These are phyloP conservation scores for Aspergillus pseudoglaucus DNA, from an alignment of 2,329 filamentous ascomycete genomes.

Conservation along the genomic window DNA sequence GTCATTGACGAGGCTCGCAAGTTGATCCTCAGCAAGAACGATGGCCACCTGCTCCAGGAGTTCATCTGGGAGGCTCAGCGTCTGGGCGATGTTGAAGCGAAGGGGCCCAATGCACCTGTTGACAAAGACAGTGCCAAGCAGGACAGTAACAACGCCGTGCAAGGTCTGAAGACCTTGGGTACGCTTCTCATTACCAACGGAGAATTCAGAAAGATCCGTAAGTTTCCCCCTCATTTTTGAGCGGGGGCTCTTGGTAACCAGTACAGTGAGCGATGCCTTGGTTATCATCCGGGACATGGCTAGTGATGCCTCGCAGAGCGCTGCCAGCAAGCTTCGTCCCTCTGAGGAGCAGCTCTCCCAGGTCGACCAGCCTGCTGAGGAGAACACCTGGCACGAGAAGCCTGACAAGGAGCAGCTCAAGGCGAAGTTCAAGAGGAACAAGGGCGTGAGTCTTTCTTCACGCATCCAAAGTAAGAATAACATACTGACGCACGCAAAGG, in stretches of 20 bases:
- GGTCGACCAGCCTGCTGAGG: slow-evolving; percentile 76
- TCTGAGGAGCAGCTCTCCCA: slow-evolving; percentile 67
- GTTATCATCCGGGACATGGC: slow-evolving; percentile 83
- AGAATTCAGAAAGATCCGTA: slow-evolving; percentile 85
- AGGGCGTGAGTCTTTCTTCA: slow-evolving; percentile 27
- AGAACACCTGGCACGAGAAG: slow-evolving; percentile 89
- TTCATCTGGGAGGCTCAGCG: slow-evolving; percentile 92
- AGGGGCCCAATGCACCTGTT: slow-evolving; percentile 59
- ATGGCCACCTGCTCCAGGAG: slow-evolving; percentile 88
- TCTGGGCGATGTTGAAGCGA: slow-evolving; percentile 58
- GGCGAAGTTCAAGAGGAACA: slow-evolving; percentile 51
- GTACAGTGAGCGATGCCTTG: slow-evolving; percentile 66
- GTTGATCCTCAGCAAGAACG: slow-evolving; percentile 85
- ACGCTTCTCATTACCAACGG: slow-evolving; percentile 90
- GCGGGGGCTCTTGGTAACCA: slow-evolving; percentile 11
- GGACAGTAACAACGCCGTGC: slow-evolving; percentile 74
- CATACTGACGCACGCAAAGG: slow-evolving; percentile 42
- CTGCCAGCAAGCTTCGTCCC: slow-evolving; percentile 68
- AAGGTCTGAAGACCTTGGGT: slow-evolving; percentile 81
- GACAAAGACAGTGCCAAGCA: slow-evolving; percentile 71
- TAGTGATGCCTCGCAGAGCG: slow-evolving; percentile 77
- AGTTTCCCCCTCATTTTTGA: slow-evolving; percentile 32
- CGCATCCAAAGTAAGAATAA: background rate
- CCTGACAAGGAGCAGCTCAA: slow-evolving; percentile 65
- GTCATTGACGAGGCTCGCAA: slow-evolving; percentile 80